Evolutionary conservation across 345 rosid genomes (phyloP), one percentile per base, ranked within the genome.

Genomic region (Eucalyptus globulus): DNA sequence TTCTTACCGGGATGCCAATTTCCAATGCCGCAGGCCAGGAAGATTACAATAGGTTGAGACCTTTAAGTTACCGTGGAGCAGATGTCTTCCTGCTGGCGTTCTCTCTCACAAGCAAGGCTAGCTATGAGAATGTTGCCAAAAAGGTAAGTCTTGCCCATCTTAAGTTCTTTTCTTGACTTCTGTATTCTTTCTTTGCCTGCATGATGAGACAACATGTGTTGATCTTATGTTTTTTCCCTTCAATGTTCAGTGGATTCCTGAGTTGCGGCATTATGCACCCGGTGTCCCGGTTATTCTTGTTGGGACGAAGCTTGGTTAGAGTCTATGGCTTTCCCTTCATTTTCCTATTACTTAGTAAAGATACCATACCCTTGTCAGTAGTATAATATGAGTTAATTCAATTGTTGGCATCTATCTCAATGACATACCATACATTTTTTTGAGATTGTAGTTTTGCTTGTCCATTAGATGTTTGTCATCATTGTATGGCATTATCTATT

Each of bases 281-380:
- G 96, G 97, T 87, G 98, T 96, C 92, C 99, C 97, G 45, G 91
- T 95, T 86, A 93, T 95, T 89, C 99, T 96, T 47, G 97, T 96
- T 87, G 99, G 99, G 90, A 95, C 99, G 43, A 95, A 96, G 92
- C 95, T 95, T 65, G 99, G 99, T 95, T 89, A 91, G 93, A 80
- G 88, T 91, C 87, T 89, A 81, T 87, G 19, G 24, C 22, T 54
- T 90, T 90, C 69, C 50, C 37, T 31, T 86, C 27, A 21, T 34
- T 86, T 27, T n/a, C 19, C 49, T n/a, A 31, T 86, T 86, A 86
- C 43, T 86, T 53, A 7, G 60, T 86, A 49, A 45, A 22, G 67
- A 86, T 31, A 86, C 85, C 47, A 40, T 76, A 11, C 47, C 29
- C 47, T 40, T 76, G 85, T 19, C 15, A 14, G 85, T 21, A 76